Base-by-base conservation (phyloP, 2,329 filamentous ascomycete genomes). In the Diaporthe ilicicola region DNA sequence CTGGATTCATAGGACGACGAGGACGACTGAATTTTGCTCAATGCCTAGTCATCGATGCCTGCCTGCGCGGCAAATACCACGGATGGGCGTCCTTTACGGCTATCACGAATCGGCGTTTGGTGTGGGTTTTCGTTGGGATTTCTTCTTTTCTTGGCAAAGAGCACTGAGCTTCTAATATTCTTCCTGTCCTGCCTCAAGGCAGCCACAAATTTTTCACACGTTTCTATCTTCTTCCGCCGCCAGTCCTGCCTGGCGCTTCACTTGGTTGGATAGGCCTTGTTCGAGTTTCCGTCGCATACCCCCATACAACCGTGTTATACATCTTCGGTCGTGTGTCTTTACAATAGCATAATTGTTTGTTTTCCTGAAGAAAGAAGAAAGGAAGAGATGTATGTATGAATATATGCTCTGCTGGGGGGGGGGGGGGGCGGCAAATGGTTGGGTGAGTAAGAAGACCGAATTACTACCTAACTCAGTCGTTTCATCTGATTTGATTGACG, bases 1-100 rank as follows among this genome's bases (percentile, higher is more conserved):
- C 85, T 96, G 69, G 93, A 95, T 79, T 71, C 70, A 46, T 72
- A 54, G 67, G 87, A 88, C 73, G 86, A 87, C 72, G 74, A 72
- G 67, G 53, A 71, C 44, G 54, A 51, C 62, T 65, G 39, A 50
- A 32, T 17, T 19, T 8, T 55, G 12, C 54, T 13, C 24, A 50
- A 29, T 44, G 15, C 39, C 42, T 39, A 24, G 9, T 46, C 42
- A 42, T n/a, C 42, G n/a, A 32, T 39, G 19, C 29, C 59, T n/a
- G n/a, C 42, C 34, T 59, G 27, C 37, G 12, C 54, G 39, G 29
- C 27, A 55, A 32, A 7, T 19, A 22, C 9, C 24, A 24, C 6
- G 24, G 46, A 51, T 34, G 34, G 51, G 55, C 61, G 46, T 48
- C 55, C 42, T 59, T 56, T 42, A 70, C 24, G 64, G 69, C 66